Percentiles rank a stretch among this genome's conserved stretches.
Evolutionary conservation across 2,329 filamentous ascomycete genomes (phyloP).

Genomic region (Rachicladosporium sp.): DNA sequence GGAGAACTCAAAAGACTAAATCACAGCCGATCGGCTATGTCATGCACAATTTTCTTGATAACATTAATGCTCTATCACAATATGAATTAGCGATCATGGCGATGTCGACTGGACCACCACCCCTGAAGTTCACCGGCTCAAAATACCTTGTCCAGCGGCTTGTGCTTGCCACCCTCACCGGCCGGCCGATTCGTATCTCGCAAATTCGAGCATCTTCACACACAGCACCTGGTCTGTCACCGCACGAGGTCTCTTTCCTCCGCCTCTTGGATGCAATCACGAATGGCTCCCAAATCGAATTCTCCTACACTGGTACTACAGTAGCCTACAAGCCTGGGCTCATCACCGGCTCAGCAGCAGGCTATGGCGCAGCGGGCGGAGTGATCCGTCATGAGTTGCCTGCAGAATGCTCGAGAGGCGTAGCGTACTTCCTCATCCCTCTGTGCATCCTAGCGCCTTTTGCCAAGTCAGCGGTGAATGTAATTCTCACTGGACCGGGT

Average conservation of each 20-base stretch:
- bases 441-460: constrained; percentile 87
- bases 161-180: constrained; percentile 81
- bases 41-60: no score
- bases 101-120: constrained; percentile 14
- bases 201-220: constrained; percentile 82
- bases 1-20: no score
- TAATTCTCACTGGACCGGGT: constrained; percentile 78
- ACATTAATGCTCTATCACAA: not conserved
- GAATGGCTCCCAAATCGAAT: constrained; percentile 89
- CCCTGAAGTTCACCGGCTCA: constrained; percentile 60
- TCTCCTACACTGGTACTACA: constrained; percentile 90
- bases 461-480: constrained; percentile 79
- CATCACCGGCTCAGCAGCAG: constrained; percentile 72
- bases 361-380: constrained; percentile 59
- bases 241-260: constrained; percentile 89
- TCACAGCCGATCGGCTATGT: no score
- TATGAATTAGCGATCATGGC: constrained; percentile 12
- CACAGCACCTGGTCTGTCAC: constrained; percentile 75
- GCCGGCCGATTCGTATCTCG: constrained; percentile 78
- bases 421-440: constrained; percentile 85
- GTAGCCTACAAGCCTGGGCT: constrained; percentile 85
- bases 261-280: constrained; percentile 89
- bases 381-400: constrained; percentile 73
- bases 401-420: constrained; percentile 61
- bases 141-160: constrained; percentile 72